A percentile compares a stretch with the other conserved stretches of the same genome.
Conservation (phyloP, 2,329 filamentous ascomycete genomes). For the Magnaporthales sp. region DNA sequence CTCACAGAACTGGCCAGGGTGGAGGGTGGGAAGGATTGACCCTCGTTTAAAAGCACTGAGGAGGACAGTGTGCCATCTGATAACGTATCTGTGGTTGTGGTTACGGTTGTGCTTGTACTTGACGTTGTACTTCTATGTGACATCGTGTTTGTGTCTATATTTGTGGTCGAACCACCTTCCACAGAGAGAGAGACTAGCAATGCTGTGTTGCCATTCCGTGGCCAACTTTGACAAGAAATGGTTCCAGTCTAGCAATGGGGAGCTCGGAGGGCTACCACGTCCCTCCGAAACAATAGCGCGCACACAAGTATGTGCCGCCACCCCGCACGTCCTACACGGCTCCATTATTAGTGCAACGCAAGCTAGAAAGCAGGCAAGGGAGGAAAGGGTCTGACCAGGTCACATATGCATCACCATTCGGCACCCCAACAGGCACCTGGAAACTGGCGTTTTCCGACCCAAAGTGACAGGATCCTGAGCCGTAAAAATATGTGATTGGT, state of each 20-base stretch:
- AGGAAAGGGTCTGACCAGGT: background rate
- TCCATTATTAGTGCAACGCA: background rate
- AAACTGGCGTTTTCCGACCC: background rate
- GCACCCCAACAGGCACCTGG: background rate
- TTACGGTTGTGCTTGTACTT: background rate
- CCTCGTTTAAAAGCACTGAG: background rate
- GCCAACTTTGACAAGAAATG: background rate
- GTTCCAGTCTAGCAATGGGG: background rate
- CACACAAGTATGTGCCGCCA: background rate
- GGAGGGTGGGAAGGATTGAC: background rate
- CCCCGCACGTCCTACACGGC: background rate
- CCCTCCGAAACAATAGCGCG: background rate
- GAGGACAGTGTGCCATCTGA: background rate
- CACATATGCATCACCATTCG: background rate
- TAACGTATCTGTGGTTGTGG: background rate
- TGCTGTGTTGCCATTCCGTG: background rate
- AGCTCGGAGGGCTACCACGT: background rate
- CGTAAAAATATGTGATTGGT: background rate
- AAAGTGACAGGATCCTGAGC: background rate
- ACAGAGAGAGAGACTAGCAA: background rate
- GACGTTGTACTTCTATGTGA: background rate
- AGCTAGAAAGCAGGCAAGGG: background rate
- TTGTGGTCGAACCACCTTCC: background rate
- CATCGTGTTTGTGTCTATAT: background rate
- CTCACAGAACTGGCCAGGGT: background rate